phyloP scores from a whole-genome alignment of 495 filamentous ascomycete genomes.

The Podospora pseudoanserina region DNA sequence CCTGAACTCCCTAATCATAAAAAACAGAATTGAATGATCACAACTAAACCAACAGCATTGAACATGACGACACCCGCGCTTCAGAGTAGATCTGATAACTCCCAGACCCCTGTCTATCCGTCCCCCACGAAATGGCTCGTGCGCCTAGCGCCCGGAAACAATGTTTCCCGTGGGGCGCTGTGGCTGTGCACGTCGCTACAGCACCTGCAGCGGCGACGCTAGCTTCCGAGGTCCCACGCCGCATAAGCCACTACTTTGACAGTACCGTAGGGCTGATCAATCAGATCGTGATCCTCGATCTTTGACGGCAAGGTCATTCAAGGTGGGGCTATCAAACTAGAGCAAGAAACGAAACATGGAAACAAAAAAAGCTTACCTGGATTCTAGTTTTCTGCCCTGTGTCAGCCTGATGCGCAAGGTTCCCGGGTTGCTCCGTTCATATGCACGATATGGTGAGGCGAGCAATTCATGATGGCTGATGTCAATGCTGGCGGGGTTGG shows the following conservation, averaged over 20 bases:
- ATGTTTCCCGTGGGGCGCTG: conserved; percentile 3
- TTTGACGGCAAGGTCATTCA: background rate
- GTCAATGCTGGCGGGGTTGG: background rate
- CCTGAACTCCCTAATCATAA: too few species aligned
- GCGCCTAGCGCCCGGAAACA: conserved; percentile 7
- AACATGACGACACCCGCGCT: background rate
- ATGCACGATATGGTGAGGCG: background rate
- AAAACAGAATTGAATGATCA: background rate
- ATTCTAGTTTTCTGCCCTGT: background rate
- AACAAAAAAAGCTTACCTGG: background rate
- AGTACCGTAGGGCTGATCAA: conserved; percentile 3
- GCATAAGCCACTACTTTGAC: conserved; percentile 9
- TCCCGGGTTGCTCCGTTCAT: background rate
- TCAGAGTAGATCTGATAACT: background rate
- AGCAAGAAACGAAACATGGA: background rate
- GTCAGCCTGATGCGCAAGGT: background rate
- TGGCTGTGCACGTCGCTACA: conserved; percentile 9
- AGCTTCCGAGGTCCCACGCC: conserved; percentile 2
- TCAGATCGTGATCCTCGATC: background rate
- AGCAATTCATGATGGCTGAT: conserved; percentile 1
- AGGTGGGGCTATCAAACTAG: background rate
- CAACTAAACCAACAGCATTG: background rate
- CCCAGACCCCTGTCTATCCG: background rate
- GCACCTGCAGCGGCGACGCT: conserved; percentile 7
- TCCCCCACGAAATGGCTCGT: background rate